Percentiles rank a stretch among this genome's conserved stretches.
Conservation (phyloP, 2,329 filamentous ascomycete genomes). For the Fusarium irregulare region DNA sequence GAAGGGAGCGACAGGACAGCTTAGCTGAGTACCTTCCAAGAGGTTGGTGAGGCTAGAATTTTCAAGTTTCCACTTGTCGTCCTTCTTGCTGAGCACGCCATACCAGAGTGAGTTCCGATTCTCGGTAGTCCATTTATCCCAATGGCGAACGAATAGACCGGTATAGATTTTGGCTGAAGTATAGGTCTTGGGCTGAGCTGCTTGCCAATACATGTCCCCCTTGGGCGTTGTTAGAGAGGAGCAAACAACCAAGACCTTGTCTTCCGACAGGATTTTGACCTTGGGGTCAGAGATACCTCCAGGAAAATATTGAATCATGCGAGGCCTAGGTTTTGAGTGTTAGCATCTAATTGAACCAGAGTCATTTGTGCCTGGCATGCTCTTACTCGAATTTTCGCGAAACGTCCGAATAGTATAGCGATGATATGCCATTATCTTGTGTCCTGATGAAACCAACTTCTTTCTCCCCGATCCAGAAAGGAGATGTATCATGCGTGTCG, state of each 20-base stretch:
- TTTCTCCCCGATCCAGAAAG: conserved; percentile 79
- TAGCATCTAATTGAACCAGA: background rate
- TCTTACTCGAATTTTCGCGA: conserved; percentile 54
- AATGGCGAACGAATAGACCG: conserved; percentile 82
- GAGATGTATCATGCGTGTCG: conserved; percentile 73
- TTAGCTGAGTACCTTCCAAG: conserved; percentile 68
- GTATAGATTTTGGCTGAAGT: conserved; percentile 79
- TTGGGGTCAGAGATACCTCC: conserved; percentile 70
- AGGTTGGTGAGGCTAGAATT: conserved; percentile 68
- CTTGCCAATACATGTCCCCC: conserved; percentile 75
- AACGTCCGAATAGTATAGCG: conserved; percentile 56
- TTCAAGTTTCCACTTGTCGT: conserved; percentile 56
- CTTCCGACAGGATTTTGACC: conserved; percentile 61
- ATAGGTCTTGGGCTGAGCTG: conserved; percentile 67
- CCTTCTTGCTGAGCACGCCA: conserved; percentile 65
- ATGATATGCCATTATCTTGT: conserved; percentile 60
- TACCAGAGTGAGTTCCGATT: conserved; percentile 81
- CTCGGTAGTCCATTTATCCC: conserved; percentile 79
- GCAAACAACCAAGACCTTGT: conserved; percentile 65
- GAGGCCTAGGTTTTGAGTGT: conserved; percentile 42
- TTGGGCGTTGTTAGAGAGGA: conserved; percentile 74
- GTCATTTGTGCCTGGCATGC: background rate
- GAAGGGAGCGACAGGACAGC: conserved; percentile 79
- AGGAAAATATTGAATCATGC: conserved; percentile 61
- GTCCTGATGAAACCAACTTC: conserved; percentile 68